These are phyloP conservation scores for Licmophora abbreviata DNA, from an alignment of 108 stramenopile species.

Conservation along the genomic window DNA sequence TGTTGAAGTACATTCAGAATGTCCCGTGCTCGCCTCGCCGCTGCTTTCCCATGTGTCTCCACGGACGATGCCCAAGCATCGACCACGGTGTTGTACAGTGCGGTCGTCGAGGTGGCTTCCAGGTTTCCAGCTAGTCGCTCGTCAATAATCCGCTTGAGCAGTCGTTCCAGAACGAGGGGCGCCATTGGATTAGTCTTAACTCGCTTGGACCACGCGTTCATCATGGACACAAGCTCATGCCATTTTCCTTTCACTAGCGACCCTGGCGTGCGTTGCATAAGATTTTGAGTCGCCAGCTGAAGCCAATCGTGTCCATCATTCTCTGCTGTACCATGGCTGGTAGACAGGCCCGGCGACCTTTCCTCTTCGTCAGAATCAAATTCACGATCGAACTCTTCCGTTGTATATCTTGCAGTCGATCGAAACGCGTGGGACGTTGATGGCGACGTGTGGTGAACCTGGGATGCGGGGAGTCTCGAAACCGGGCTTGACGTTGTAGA, in stretches of 20 bases:
- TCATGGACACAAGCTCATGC: constrained; percentile 44
- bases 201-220: constrained; percentile 28
- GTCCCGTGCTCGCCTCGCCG: constrained; percentile 16
- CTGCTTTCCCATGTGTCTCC: constrained; percentile 18
- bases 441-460: too few species aligned
- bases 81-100: constrained; percentile 18
- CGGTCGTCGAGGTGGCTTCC: constrained; percentile 8
- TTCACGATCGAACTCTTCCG: too few species aligned
- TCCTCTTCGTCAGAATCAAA: too few species aligned
- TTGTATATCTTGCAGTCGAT: too few species aligned
- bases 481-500: too few species aligned
- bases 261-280: constrained; percentile 16
- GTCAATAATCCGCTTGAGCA: constrained; percentile 14
- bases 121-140: constrained; percentile 17
- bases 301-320: too few species aligned
- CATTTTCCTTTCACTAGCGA: constrained; percentile 35
- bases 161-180: constrained; percentile 27
- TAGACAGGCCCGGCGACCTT: too few species aligned
- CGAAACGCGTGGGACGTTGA: too few species aligned
- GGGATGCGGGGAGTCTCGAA: too few species aligned
- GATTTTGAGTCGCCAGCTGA: constrained; percentile 13
- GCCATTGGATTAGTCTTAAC: constrained; percentile 26
- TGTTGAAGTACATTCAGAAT: constrained; percentile 19
- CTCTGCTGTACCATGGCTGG: too few species aligned
- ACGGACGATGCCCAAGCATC: constrained; percentile 21